Evolutionary conservation across 495 filamentous ascomycete species (phyloP), one percentile per base, ranked within the genome.

Genomic region (Letharia columbiana): DNA sequence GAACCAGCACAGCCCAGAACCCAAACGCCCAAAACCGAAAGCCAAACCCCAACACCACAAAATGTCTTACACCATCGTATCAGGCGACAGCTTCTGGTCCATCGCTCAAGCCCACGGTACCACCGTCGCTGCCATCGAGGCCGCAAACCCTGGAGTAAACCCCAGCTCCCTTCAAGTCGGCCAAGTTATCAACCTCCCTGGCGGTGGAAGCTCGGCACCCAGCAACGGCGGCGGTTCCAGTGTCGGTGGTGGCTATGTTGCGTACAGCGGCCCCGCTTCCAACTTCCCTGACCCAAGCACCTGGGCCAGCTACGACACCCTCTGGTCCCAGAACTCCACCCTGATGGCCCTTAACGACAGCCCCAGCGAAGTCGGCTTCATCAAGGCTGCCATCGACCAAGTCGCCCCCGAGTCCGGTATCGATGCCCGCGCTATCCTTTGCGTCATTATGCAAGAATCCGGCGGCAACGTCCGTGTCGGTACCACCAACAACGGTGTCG

Each of bases 401-500:
- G 74, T 78, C 13, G 66, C 76, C 42, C 18, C n/a, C 4, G 54
- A 63, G 5, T 69, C 75, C 11, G 74, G 73, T 33, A 63, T 81
- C 44, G 72, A 75, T 63, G 56, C 57, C 31, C 73, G 74, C 60
- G 77, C 74, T 67, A 75, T 80, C 65, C 70, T 79, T 44, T 73
- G 72, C 62, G 70, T 77, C 61, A 72, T 80, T 44, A 75, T 80
- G 71, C 78, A 79, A 67, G 78, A 80, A 67, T 72, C 68, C 67
- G 75, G 75, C 60, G 79, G 78, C 44, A 78, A 76, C 65, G 75
- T 78, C 5, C 76, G 77, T 23, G 75, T 69, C 33, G 69, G 68
- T 0, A 78, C 75, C 3, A 79, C 77, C 23, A 73, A 71, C 73
- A 73, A 74, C 64, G 73, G 73, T 41, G 72, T 76, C 57, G 39